Percentiles rank a stretch among this genome's conserved stretches.
Evolutionary conservation across 2,329 filamentous ascomycete genomes (phyloP).

Genomic region (Pseudophaeomoniella oleicola): DNA sequence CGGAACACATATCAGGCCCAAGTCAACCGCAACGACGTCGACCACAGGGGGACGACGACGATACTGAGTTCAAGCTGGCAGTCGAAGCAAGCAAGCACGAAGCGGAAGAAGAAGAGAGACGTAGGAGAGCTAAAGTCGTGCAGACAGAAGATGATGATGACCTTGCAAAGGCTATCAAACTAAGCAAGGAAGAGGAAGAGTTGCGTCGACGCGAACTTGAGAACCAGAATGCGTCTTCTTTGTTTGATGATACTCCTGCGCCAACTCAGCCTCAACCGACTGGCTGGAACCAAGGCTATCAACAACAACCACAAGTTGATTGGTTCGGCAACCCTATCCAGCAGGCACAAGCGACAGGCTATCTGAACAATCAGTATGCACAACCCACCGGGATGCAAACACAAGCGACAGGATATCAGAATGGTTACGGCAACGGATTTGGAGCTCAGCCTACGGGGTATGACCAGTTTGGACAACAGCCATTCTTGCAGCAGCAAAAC

Average conservation of each 20-base stretch:
- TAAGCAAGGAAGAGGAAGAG: constrained; percentile 85
- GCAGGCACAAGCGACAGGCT: constrained; percentile 56
- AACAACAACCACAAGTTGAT: constrained; percentile 90
- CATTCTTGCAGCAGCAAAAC: constrained; percentile 33
- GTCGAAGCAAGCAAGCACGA: constrained; percentile 92
- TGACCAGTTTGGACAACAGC: constrained; percentile 26
- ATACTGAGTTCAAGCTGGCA: constrained; percentile 78
- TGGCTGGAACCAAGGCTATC: constrained; percentile 91
- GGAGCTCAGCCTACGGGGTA: constrained; percentile 45
- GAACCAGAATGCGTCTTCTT: constrained; percentile 64
- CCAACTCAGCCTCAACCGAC: constrained; percentile 62
- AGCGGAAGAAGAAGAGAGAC: constrained; percentile 77
- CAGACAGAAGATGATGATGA: constrained; percentile 71
- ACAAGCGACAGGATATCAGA: constrained; percentile 51
- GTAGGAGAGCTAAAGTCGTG: constrained; percentile 41
- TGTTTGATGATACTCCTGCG: constrained; percentile 70
- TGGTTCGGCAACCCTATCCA: constrained; percentile 92
- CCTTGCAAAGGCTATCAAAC: constrained; percentile 81
- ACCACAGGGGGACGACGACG: constrained; percentile 56
- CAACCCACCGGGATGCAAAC: constrained; percentile 60
- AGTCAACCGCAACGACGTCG: constrained; percentile 25
- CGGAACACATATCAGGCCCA: constrained; percentile 27
- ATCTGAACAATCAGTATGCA: constrained; percentile 52
- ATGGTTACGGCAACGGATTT: constrained; percentile 57
- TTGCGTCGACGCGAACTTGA: constrained; percentile 74